Percentiles rank a stretch among this genome's conserved stretches.
Evolutionary conservation across 106 monocot species (phyloP).

Genomic region (Dendrobium nobile): DNA sequence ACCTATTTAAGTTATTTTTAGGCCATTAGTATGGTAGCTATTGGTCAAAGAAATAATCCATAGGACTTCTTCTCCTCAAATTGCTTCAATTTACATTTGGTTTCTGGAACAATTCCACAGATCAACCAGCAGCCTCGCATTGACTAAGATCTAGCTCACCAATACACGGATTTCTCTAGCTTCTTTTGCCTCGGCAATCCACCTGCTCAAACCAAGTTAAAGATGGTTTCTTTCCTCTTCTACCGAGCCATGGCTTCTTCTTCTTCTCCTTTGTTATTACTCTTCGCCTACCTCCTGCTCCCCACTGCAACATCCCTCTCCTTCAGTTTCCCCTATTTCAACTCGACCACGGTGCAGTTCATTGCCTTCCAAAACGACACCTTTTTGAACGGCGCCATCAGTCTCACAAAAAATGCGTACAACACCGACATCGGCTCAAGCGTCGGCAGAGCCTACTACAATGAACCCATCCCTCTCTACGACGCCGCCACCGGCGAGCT

Average conservation of each 20-base stretch:
- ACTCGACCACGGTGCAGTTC: background rate
- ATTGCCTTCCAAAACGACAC: slow-evolving; percentile 34
- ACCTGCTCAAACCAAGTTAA: background rate
- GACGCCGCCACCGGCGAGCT: slow-evolving; percentile 23
- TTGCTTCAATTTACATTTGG: too few relatives aligned
- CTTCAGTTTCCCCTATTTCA: slow-evolving; percentile 33
- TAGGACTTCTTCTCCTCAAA: too few relatives aligned
- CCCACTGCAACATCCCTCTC: slow-evolving; percentile 17
- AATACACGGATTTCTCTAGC: too few relatives aligned
- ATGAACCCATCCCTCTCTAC: slow-evolving; percentile 22
- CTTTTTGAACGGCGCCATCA: slow-evolving; percentile 29
- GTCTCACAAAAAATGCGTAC: slow-evolving; percentile 33
- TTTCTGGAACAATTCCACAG: too few relatives aligned
- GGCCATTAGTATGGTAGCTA: too few relatives aligned
- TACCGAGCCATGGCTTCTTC: background rate
- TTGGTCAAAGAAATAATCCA: too few relatives aligned
- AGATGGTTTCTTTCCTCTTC: background rate
- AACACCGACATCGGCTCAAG: slow-evolving; percentile 21
- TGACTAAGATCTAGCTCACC: too few relatives aligned
- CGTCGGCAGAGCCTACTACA: slow-evolving; percentile 37
- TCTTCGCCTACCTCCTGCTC: slow-evolving; percentile 10
- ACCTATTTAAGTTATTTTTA: too few relatives aligned
- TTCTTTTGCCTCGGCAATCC: too few relatives aligned
- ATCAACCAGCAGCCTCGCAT: too few relatives aligned
- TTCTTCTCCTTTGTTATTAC: background rate